A percentile compares a stretch with the other conserved stretches of the same genome.
Evolutionary conservation across 2,329 filamentous ascomycete species (phyloP).

Genomic region (Pestalotiopsis sp.): DNA sequence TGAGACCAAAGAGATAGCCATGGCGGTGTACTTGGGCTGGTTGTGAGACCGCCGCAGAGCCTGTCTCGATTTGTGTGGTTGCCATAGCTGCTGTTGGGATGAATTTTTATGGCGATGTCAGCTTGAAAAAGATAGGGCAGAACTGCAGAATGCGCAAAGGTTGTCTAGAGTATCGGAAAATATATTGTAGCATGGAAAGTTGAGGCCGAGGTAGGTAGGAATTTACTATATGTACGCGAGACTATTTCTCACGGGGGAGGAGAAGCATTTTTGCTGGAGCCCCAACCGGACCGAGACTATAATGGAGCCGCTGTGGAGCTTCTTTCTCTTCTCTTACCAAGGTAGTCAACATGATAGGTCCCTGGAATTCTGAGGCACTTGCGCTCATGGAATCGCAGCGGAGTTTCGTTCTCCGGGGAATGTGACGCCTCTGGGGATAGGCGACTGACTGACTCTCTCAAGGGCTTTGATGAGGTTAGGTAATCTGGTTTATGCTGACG

Average conservation of each 20-base stretch:
- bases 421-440: neutral
- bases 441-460: neutral
- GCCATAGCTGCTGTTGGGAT: neutral
- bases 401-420: neutral
- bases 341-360: neutral
- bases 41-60: neutral
- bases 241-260: neutral
- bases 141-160: neutral
- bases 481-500: neutral
- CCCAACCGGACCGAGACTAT: neutral
- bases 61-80: neutral
- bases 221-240: neutral
- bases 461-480: neutral
- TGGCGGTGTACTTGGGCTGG: constrained; percentile 41
- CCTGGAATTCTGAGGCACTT: neutral
- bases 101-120: neutral
- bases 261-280: neutral
- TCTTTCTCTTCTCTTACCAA: neutral
- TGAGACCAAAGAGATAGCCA: constrained; percentile 60
- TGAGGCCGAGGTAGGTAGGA: neutral
- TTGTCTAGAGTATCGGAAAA: neutral
- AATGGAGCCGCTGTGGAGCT: neutral
- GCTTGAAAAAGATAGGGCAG: neutral
- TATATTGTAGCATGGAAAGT: neutral
- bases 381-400: neutral